phyloP scores from a whole-genome alignment of 225 moss, liverwort and hornwort genomes.

The Anthoceros angustus region DNA sequence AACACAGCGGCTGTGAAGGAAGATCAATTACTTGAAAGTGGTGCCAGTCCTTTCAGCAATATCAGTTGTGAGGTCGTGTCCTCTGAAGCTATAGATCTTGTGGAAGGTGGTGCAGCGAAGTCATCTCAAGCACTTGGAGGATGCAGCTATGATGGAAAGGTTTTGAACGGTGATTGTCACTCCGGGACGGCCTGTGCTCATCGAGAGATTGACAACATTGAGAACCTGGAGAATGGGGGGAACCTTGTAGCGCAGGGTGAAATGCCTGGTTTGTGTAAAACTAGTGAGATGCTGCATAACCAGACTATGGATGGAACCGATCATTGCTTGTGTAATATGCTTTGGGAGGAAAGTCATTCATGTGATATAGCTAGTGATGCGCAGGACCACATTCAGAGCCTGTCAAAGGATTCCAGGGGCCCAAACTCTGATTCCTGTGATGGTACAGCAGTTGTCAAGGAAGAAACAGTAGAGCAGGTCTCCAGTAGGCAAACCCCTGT shows the following conservation, averaged over 20 bases:
- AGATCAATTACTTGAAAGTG: neutral
- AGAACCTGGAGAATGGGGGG: neutral
- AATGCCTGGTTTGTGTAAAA: neutral
- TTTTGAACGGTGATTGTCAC: neutral
- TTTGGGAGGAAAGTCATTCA: slow-evolving; percentile 3
- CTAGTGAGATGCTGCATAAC: neutral
- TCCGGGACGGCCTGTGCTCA: neutral
- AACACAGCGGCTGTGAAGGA: neutral
- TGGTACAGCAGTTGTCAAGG: neutral
- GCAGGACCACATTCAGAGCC: neutral
- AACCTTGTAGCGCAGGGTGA: neutral
- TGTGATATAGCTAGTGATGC: neutral
- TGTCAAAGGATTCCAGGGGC: neutral
- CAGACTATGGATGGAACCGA: neutral
- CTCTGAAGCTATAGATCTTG: neutral
- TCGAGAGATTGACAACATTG: neutral
- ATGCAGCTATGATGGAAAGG: neutral
- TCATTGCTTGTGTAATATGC: neutral
- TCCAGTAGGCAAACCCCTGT: neutral
- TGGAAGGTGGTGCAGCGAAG: neutral
- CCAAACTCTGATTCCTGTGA: slow-evolving; percentile 1
- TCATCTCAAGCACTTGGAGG: neutral
- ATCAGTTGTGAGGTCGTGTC: neutral
- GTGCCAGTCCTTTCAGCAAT: neutral
- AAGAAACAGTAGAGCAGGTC: slow-evolving; percentile 1